Evolutionary conservation across 495 filamentous ascomycete species (phyloP).

Genomic region (Podospora australis): DNA sequence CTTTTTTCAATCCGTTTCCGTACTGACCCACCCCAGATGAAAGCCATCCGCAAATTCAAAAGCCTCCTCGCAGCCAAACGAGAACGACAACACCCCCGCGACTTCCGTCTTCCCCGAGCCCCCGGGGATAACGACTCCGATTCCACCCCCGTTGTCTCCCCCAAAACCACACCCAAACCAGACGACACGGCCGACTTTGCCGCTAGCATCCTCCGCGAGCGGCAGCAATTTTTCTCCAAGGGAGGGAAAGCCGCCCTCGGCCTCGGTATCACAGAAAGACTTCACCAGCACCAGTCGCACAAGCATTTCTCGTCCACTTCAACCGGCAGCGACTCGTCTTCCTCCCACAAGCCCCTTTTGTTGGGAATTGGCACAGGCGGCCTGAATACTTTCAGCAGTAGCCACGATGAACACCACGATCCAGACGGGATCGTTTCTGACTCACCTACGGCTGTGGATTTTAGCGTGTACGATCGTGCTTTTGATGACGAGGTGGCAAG

Average conservation of each 20-base stretch:
- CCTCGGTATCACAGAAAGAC: slow-evolving; percentile 69
- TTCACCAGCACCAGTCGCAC: no score
- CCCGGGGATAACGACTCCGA: slow-evolving; percentile 12
- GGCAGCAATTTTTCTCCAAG: slow-evolving; percentile 30
- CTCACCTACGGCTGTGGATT: slow-evolving; percentile 71
- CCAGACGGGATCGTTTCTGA: slow-evolving; percentile 57
- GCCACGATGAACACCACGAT: not conserved
- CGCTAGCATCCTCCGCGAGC: slow-evolving; percentile 31
- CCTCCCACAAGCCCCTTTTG: slow-evolving; percentile 38
- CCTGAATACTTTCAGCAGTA: slow-evolving; percentile 28
- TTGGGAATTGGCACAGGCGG: slow-evolving; percentile 67
- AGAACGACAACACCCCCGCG: slow-evolving; percentile 9
- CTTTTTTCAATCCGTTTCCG: not conserved
- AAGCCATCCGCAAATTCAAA: slow-evolving; percentile 86
- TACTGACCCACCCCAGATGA: slow-evolving; percentile 55
- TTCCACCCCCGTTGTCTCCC: slow-evolving; percentile 47
- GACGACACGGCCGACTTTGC: slow-evolving; percentile 30
- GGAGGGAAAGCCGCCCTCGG: slow-evolving; percentile 38
- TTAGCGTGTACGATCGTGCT: slow-evolving; percentile 80
- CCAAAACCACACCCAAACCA: slow-evolving; percentile 1
- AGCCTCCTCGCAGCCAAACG: slow-evolving; percentile 25
- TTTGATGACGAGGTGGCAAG: slow-evolving; percentile 75
- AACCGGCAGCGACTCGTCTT: not conserved
- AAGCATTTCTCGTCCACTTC: not conserved
- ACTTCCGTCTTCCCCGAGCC: slow-evolving; percentile 26